Percentiles rank a stretch among this genome's conserved stretches.
Evolutionary conservation across 1,284 basidiomycete genomes (phyloP).

Genomic region (Microbotryomycetes sp.): DNA sequence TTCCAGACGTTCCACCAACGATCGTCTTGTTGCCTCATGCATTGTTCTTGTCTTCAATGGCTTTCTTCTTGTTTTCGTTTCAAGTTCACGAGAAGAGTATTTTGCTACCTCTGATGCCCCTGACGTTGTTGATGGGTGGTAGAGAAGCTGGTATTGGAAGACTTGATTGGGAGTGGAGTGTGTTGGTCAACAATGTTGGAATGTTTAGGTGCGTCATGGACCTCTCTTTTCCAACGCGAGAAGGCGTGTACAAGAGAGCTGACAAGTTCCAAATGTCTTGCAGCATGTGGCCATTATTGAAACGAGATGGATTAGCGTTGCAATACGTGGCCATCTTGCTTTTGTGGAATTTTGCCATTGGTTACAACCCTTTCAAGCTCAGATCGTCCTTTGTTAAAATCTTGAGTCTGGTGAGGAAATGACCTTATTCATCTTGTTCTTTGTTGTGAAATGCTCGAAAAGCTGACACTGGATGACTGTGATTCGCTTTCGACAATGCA

Average conservation of each 20-base stretch:
- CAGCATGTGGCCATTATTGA: conserved; percentile 86
- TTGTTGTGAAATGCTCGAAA: conserved; percentile 6
- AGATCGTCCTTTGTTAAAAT: conserved; percentile 51
- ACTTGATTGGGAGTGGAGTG: conserved; percentile 67
- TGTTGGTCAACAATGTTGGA: conserved; percentile 75
- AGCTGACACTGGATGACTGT: background rate
- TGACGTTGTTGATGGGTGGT: conserved; percentile 68
- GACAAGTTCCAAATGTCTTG: background rate
- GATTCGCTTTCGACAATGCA: conserved; percentile 39
- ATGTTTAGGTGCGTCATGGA: conserved; percentile 63
- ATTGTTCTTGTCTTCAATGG: conserved; percentile 47
- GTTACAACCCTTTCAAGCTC: conserved; percentile 52
- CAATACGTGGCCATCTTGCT: conserved; percentile 62
- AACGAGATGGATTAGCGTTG: conserved; percentile 66
- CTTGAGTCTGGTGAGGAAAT: conserved; percentile 55
- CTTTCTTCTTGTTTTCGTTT: conserved; percentile 92
- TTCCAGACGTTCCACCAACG: conserved; percentile 29
- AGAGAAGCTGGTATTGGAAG: conserved; percentile 47
- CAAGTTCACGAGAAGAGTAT: conserved; percentile 94
- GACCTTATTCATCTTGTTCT: background rate
- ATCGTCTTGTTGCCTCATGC: conserved; percentile 39
- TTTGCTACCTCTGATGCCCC: conserved; percentile 74
- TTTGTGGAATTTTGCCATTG: conserved; percentile 76
- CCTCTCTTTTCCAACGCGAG: background rate
- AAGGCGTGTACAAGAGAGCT: background rate